Percentiles rank a stretch among this genome's conserved stretches.
Conservation (phyloP, 208 protist genomes). For the Balamuthia mandrillaris region DNA sequence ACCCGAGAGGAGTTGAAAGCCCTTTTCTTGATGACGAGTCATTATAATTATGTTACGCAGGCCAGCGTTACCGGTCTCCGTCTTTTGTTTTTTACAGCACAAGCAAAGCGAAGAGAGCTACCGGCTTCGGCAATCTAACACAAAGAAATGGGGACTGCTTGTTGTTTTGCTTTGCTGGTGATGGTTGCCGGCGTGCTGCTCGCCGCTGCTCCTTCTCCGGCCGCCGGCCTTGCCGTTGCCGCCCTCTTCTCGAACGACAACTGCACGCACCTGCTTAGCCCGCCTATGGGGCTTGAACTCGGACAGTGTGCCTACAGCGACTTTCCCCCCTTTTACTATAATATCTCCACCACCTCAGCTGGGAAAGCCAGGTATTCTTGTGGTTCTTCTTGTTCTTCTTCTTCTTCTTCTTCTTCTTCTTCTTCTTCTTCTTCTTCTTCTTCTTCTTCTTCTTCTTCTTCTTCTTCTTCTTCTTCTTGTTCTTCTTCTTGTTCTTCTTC, state of each 20-base stretch:
- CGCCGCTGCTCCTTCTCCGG: too few relatives aligned
- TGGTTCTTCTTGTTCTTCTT: not conserved
- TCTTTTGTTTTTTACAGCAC: too few relatives aligned
- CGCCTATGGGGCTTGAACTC: not conserved
- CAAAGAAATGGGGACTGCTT: too few relatives aligned
- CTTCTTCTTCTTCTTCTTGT: constrained; percentile 41
- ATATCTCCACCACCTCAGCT: not conserved
- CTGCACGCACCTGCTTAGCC: not conserved
- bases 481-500: constrained; percentile 39
- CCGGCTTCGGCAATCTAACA: too few relatives aligned
- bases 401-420: not conserved
- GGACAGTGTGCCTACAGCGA: not conserved
- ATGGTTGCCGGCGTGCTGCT: too few relatives aligned
- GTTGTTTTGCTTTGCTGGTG: too few relatives aligned
- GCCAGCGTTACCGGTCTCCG: too few relatives aligned
- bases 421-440: constrained; percentile 11
- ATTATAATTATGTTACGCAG: too few relatives aligned
- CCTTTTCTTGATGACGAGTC: too few relatives aligned
- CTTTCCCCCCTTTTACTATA: not conserved
- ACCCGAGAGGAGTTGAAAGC: too few relatives aligned
- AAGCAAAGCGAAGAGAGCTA: too few relatives aligned
- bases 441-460: constrained; percentile 17
- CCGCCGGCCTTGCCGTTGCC: too few relatives aligned
- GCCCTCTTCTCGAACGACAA: not conserved
- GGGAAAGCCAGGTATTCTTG: not conserved